Evolutionary conservation across 176 grass and related monocot species (phyloP).

Genomic region (Chrysopogon serrulatus): DNA sequence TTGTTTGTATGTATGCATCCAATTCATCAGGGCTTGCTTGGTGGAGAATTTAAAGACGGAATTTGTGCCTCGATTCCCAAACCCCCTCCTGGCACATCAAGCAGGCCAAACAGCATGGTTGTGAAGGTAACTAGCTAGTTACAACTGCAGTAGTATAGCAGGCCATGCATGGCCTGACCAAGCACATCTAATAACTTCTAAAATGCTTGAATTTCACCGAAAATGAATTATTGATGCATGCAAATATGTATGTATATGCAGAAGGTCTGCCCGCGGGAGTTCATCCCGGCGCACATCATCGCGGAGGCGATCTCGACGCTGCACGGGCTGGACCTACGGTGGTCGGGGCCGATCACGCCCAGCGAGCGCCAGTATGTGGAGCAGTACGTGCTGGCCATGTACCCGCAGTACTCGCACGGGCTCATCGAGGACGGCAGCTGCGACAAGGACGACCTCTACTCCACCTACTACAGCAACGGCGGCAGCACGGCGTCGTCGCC

Average conservation of each 20-base stretch:
- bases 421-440: conserved; percentile 47
- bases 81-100: conserved; percentile 15
- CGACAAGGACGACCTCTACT: conserved; percentile 59
- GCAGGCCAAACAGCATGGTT: conserved; percentile 69
- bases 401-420: conserved; percentile 75
- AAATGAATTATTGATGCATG: neutral
- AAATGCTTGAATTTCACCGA: neutral
- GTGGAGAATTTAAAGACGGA: conserved; percentile 35
- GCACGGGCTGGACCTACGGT: conserved; percentile 58
- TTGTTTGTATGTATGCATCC: neutral
- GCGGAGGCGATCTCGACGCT: conserved; percentile 74
- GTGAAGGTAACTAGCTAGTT: conserved; percentile 35
- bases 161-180: too few relatives aligned
- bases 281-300: conserved; percentile 68
- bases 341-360: conserved; percentile 73
- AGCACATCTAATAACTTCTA: too few relatives aligned
- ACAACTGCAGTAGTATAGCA: neutral
- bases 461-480: conserved; percentile 23
- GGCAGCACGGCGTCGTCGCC: neutral
- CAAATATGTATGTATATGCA: neutral
- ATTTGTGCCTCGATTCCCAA: conserved; percentile 17
- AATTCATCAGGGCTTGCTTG: conserved; percentile 2
- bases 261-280: conserved; percentile 67
- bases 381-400: conserved; percentile 66
- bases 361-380: conserved; percentile 61